These are phyloP conservation scores for Misopates orontium DNA, from an alignment of 257 asterid species.

Conservation along the genomic window DNA sequence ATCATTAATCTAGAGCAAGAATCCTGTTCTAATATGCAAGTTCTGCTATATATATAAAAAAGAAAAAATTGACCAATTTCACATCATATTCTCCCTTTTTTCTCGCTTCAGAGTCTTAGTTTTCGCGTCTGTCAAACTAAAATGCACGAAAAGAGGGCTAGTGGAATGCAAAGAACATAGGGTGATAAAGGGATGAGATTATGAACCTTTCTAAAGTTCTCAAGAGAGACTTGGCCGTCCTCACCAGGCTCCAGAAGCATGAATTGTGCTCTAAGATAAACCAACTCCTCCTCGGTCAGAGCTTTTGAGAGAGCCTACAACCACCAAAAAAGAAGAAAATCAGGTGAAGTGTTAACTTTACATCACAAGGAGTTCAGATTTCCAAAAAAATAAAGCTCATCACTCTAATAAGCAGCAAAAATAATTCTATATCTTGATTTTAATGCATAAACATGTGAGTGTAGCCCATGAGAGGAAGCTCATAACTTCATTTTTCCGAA, in stretches of 20 bases:
- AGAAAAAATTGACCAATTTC: too few relatives aligned
- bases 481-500: too few relatives aligned
- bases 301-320: slow-evolving; percentile 90
- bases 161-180: not conserved
- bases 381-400: not conserved
- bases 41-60: too few relatives aligned
- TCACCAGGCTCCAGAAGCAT: slow-evolving; percentile 81
- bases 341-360: not conserved
- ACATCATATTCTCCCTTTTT: too few relatives aligned
- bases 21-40: too few relatives aligned
- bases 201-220: slow-evolving; percentile 71
- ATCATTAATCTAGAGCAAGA: not conserved
- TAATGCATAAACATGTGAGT: too few relatives aligned
- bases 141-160: not conserved
- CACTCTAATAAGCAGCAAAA: too few relatives aligned
- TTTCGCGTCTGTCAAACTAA: too few relatives aligned
- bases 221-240: slow-evolving; percentile 76
- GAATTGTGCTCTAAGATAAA: slow-evolving; percentile 86
- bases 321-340: slow-evolving; percentile 9
- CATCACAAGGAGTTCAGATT: not conserved
- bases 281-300: slow-evolving; percentile 77
- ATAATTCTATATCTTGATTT: too few relatives aligned
- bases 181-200: not conserved
- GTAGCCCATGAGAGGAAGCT: too few relatives aligned
- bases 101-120: too few relatives aligned